Base-by-base conservation (phyloP, 2,329 filamentous ascomycete genomes). In the Colletotrichum paranaense region DNA sequence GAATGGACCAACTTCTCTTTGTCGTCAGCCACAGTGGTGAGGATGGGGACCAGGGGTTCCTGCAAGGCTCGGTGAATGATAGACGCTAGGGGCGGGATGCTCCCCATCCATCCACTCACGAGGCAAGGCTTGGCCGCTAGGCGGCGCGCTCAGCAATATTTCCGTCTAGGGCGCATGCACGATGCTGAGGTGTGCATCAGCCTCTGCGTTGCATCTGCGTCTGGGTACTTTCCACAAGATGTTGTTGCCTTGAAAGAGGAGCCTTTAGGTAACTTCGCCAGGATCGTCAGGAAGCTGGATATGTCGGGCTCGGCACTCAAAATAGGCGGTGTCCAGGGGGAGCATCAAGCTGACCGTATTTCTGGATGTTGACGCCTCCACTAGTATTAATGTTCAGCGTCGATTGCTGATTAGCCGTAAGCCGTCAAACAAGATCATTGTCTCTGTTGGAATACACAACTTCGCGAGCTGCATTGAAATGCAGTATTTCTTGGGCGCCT, bases 41-140 rank as follows among this genome's bases (percentile, higher is more conserved):
- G n/a, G 42, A 62, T 49, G n/a, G 24, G 42, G 70, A 53, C 70
- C 59, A 49, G 70, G 60, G 67, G n/a, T 22, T 46, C 19, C 46
- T 73, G 70, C 70, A 73, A 62, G 60, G 67, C 60, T 73, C 70
- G 70, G 70, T 52, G 60, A 66, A 56, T 42, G 67, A 28, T 42
- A 52, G 28, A 62, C 67, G 70, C 70, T 70, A 73, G 28, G 8
- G 32, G 60, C 60, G 56, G 67, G 60, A 66, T 70, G 67, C 67
- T 58, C 30, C 53, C 38, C 55, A 65, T 57, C 22, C 42, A 62
- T 35, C 70, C 67, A 73, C 28, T 73, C 60, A 65, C 12, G 56
- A 49, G 56, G 35, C 16, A 32, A 30, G 14, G 35, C 30, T 28
- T 32, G 55, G 32, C 60, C 62, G 9, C 22, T 52, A 52, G 56